Conservation (phyloP, 176 grass and related monocot genomes). For the Guadua angustifolia region DNA sequence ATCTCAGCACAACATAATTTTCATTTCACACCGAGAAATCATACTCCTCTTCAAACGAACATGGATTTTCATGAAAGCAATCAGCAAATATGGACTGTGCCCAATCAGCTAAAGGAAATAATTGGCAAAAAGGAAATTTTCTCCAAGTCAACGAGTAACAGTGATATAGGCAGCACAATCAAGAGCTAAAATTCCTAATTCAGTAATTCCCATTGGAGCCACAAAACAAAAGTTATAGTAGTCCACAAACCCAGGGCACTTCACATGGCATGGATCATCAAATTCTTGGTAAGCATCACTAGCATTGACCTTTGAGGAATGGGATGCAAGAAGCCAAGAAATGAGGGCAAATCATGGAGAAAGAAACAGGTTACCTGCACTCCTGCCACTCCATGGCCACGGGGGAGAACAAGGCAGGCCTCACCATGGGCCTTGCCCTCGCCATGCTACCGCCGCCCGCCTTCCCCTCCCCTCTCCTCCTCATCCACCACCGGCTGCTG, state of each 20-base stretch:
- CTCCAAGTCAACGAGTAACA: not conserved
- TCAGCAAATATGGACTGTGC: not conserved
- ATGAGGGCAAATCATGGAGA: not conserved
- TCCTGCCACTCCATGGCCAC: conserved; percentile 63
- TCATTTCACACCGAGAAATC: not conserved
- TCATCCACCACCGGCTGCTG: conserved; percentile 52
- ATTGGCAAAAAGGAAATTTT: not conserved
- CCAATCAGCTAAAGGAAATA: not conserved
- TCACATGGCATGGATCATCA: not conserved
- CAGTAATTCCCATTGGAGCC: not conserved
- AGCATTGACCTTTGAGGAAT: not conserved
- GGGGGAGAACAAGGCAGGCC: conserved; percentile 44
- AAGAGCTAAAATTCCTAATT: not conserved
- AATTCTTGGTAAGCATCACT: not conserved
- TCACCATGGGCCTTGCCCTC: not conserved
- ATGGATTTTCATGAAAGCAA: not conserved
- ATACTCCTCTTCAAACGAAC: not conserved
- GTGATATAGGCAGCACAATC: not conserved
- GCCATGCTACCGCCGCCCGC: conserved; percentile 16
- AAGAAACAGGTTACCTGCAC: conserved; percentile 40
- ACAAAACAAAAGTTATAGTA: not conserved
- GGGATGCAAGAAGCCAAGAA: not conserved
- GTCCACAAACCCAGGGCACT: not conserved
- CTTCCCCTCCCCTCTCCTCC: conserved; percentile 43
- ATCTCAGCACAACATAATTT: not conserved